Evolutionary conservation across 23 red algal species (phyloP), one percentile per base, ranked within the genome.

Genomic region (Agarophyton chilense): DNA sequence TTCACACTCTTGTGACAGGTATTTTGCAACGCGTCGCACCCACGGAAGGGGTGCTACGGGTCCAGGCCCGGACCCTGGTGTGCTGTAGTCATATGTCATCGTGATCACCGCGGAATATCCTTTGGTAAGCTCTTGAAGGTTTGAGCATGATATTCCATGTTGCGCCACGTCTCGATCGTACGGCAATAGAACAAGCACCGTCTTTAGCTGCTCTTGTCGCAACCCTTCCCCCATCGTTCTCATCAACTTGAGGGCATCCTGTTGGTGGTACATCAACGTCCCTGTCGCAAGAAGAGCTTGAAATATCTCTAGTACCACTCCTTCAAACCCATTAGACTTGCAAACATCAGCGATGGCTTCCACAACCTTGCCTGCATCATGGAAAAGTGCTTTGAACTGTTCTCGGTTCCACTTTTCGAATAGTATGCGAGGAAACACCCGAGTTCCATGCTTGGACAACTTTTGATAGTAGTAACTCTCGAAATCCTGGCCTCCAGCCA

Each of bases 61-160:
- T 1, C 82, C 82, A 22, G 82, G 35, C 33, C 5, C 43, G 22
- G 62, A 68, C 26, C 42, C 63, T 1, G 82, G 82, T 6, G 44
- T 51, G 55, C 54, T 66, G 62, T 66, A 87, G 62, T 87, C 82
- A 25, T 75, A 87, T 6, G 82, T 87, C 82, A 87, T 87, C 14
- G 46, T 25, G 5, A 87, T 75, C 24, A 87, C n/a, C 4, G 56
- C 24, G 9, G 61, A 42, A 24, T 72, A 87, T 7, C 54, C 82
- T 4, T 12, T 40, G 5, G 42, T 7, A 0, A 87, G 39, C 12
- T 44, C 17, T 18, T 54, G 41, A 10, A 87, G 29, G 2, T 16
- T 38, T 71, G 63, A 14, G 63, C 54, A 47, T 9, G 26, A 28
- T 14, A 87, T 43, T 2, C 60, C 60, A 38, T 71, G 82, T 6